A percentile compares a stretch with the other conserved stretches of the same genome.
These are phyloP conservation scores for Acacia melanoxylon DNA, from an alignment of 306 rosid species.

Conservation along the genomic window DNA sequence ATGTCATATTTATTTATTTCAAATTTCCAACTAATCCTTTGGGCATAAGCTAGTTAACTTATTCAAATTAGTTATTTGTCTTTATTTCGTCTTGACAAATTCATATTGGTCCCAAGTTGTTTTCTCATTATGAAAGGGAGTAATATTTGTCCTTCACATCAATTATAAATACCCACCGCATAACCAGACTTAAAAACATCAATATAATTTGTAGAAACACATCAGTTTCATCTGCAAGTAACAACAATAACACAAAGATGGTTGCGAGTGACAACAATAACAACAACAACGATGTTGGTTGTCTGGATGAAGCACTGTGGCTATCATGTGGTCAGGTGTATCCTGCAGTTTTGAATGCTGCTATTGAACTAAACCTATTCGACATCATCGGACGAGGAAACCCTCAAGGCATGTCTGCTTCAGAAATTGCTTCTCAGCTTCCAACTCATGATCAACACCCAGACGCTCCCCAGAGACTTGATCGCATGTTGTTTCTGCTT, in stretches of 20 bases:
- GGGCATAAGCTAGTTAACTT: not conserved
- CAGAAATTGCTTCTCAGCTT: slow-evolving; percentile 24
- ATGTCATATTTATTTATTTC: not conserved
- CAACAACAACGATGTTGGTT: not conserved
- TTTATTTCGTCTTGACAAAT: not conserved
- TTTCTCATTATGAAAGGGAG: not conserved
- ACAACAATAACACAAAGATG: not conserved
- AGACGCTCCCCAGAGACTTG: not conserved
- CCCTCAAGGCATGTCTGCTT: slow-evolving; percentile 3
- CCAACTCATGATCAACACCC: not conserved
- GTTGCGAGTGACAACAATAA: not conserved
- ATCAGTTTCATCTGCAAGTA: not conserved
- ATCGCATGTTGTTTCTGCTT: slow-evolving; percentile 20
- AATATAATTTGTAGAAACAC: not conserved
- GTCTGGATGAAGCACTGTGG: not conserved
- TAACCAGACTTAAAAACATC: not conserved
- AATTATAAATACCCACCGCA: not conserved
- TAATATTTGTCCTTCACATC: not conserved
- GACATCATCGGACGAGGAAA: not conserved
- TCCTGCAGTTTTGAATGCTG: slow-evolving; percentile 11
- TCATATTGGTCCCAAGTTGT: not conserved
- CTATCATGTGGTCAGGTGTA: not conserved
- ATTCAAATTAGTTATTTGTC: not conserved
- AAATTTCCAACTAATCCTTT: not conserved
- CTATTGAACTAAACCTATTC: slow-evolving; percentile 13